Base-by-base conservation (phyloP, 257 asterid genomes). In the Echium plantagineum region DNA sequence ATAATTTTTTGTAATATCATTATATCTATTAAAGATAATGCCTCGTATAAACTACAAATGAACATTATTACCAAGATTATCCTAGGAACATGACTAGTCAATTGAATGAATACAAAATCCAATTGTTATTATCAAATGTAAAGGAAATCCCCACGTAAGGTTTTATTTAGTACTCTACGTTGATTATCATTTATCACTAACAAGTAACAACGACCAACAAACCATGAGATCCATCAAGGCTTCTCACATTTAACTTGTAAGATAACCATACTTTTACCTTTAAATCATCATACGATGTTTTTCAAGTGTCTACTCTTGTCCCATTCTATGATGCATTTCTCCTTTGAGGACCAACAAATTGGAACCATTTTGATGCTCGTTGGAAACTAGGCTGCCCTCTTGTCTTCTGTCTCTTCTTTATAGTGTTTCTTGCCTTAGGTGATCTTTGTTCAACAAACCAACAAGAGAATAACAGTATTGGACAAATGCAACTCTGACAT, bases 281-380 rank as follows among this genome's bases (percentile, higher is more conserved):
- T 42, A 10, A 42, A 42, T 5, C 12, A 42, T 42, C 17, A 42
- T 42, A 0, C 49, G 49, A 42, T 42, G 13, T 2, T 42, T 42
- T 42, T 42, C 3, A 42, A 42, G 49, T 42, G 13, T 42, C 3
- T 52, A 52, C 56, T 8, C 57, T 53, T 53, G 24, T 53, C 57
- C 3, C 20, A 19, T 52, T 28, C 7, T 18, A 15, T 49, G n/a
- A n/a, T n/a, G n/a, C 19, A 30, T 59, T 60, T 59, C 31, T 28
- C 48, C 46, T 55, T 63, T 63, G 31, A 6, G 77, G 59, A 63
- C n/a, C n/a, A n/a, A 47, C 63, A 38, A 71, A 69, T 59, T 28
- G 77, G 83, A 51, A 79, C 75, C 77, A 73, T 72, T 57, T 58
- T 55, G 6, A 20, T 68, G 72, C 59, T 72, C 85, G 95, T 80